Conservation (phyloP, 371 early-diverging fungal genomes). For the Apophysomyces elegans region DNA sequence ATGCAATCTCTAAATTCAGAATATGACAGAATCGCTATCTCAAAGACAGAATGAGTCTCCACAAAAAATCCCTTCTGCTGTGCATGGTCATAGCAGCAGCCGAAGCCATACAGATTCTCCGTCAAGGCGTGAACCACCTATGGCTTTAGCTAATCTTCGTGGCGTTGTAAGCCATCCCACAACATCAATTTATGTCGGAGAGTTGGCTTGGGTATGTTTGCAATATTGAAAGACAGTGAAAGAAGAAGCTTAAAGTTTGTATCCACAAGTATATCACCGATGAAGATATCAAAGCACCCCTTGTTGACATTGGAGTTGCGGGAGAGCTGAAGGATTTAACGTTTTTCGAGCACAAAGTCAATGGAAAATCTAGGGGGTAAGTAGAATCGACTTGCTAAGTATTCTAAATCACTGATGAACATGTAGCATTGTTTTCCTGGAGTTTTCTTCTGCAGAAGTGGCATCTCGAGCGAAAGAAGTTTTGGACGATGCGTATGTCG, state of each 20-base stretch:
- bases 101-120: constrained; percentile 16
- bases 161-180: constrained; percentile 42
- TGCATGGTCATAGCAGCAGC: constrained; percentile 21
- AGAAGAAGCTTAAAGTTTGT: neutral
- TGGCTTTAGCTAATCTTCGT: constrained; percentile 33
- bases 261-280: constrained; percentile 59
- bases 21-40: neutral
- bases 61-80: constrained; percentile 30
- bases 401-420: neutral
- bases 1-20: neutral
- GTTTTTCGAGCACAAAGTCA: constrained; percentile 67
- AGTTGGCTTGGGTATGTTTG: constrained; percentile 54
- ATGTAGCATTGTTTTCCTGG: constrained; percentile 52
- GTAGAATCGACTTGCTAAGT: neutral
- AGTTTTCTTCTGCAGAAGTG: constrained; percentile 46
- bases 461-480: constrained; percentile 44
- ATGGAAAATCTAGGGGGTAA: constrained; percentile 70
- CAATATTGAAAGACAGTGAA: neutral
- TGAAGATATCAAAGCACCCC: constrained; percentile 46
- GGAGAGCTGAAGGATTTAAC: constrained; percentile 50
- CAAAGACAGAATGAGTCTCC: constrained; percentile 12
- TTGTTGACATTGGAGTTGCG: constrained; percentile 43
- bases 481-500: constrained; percentile 47
- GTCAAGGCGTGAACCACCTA: constrained; percentile 33
- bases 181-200: constrained; percentile 48